These are phyloP conservation scores for Acanthamoeba culbertsoni DNA, from an alignment of 208 protist species.

Conservation along the genomic window DNA sequence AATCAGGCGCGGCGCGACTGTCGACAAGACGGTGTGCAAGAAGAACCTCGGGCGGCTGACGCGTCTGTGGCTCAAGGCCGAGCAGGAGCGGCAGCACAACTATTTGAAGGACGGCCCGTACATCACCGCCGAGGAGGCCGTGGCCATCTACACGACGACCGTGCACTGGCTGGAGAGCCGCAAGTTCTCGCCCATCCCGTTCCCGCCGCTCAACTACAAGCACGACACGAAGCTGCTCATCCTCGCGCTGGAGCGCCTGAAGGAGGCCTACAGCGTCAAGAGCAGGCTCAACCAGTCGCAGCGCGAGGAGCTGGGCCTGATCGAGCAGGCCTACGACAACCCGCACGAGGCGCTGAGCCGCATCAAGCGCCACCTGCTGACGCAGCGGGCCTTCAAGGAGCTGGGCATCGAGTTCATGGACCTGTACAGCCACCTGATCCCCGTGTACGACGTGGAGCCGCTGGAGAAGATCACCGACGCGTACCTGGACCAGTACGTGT, in stretches of 20 bases:
- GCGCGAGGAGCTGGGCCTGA: constrained; percentile 99
- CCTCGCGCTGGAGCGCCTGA: constrained; percentile 98
- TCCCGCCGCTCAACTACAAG: constrained; percentile 99
- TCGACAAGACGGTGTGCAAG: constrained; percentile 99
- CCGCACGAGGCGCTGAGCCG: constrained; percentile 98
- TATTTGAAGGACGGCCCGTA: constrained; percentile 99
- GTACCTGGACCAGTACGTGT: constrained; percentile 99
- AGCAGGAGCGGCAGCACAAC: constrained; percentile 96
- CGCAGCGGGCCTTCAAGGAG: constrained; percentile 99
- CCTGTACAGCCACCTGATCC: constrained; percentile 98
- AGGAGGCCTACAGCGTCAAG: constrained; percentile 99
- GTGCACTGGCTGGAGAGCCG: constrained; percentile 99
- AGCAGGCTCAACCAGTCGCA: constrained; percentile 97
- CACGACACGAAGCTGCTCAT: constrained; percentile 99
- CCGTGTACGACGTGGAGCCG: constrained; percentile 99
- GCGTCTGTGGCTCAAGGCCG: constrained; percentile 99
- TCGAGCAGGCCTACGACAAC: constrained; percentile 99
- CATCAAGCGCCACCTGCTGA: constrained; percentile 99
- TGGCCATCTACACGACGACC: constrained; percentile 99
- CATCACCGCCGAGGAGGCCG: constrained; percentile 95
- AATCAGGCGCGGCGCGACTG: constrained; percentile 97
- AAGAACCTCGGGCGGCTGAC: constrained; percentile 99
- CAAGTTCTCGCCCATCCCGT: constrained; percentile 99
- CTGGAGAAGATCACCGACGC: constrained; percentile 99
- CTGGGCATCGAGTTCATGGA: constrained; percentile 99